These are phyloP conservation scores for Podospora pseudocomata DNA, from an alignment of 495 filamentous ascomycete species.

Conservation along the genomic window DNA sequence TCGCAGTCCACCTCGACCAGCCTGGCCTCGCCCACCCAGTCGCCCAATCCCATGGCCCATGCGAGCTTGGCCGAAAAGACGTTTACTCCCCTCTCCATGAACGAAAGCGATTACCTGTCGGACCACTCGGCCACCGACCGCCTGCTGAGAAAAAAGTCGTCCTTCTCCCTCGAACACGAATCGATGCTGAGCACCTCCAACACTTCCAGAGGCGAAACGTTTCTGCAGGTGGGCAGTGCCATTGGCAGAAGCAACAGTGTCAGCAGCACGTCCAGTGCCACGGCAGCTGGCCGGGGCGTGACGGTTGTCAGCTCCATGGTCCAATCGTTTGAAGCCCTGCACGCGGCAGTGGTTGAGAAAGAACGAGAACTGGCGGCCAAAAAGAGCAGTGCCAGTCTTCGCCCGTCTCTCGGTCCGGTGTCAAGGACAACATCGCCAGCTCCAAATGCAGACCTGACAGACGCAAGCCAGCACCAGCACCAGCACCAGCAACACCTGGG, in stretches of 20 bases:
- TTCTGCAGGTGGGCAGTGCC: slow-evolving; percentile 23
- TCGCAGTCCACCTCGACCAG: slow-evolving; percentile 21
- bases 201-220: slow-evolving; percentile 11
- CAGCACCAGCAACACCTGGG: neutral
- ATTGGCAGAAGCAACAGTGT: slow-evolving; percentile 26
- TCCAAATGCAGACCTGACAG: neutral
- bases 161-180: neutral
- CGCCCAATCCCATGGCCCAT: slow-evolving; percentile 26
- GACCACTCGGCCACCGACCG: slow-evolving; percentile 16
- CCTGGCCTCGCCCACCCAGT: slow-evolving; percentile 21
- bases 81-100: slow-evolving; percentile 47
- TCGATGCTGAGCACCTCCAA: slow-evolving; percentile 14
- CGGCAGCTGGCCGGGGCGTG: slow-evolving; percentile 18
- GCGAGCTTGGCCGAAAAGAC: slow-evolving; percentile 35
- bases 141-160: slow-evolving; percentile 10
- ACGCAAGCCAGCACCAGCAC: neutral
- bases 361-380: slow-evolving; percentile 28
- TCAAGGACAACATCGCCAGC: slow-evolving; percentile 18
- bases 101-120: slow-evolving; percentile 31
- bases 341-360: slow-evolving; percentile 18
- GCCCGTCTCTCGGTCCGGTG: slow-evolving; percentile 18
- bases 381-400: slow-evolving; percentile 19
- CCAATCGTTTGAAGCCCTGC: slow-evolving; percentile 34
- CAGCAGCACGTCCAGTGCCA: slow-evolving; percentile 25
- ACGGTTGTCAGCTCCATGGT: slow-evolving; percentile 30